Evolutionary conservation across 2,329 filamentous ascomycete genomes (phyloP).

Genomic region (Cladophialophora immunda): DNA sequence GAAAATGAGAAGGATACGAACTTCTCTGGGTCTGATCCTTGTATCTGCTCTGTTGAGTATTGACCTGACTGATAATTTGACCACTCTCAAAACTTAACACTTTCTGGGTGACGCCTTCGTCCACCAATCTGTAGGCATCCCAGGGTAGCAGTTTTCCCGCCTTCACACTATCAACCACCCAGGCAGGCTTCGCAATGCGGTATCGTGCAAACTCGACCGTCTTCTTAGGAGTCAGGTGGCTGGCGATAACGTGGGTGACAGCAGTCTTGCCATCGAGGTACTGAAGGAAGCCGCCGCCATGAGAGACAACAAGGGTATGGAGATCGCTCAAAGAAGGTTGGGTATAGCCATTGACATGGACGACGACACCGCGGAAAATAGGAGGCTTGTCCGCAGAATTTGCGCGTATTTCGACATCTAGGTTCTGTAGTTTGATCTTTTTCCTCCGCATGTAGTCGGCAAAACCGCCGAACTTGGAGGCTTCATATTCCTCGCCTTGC

Average conservation of each 20-base stretch:
- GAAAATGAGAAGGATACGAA: slow-evolving; percentile 72
- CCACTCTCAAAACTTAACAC: slow-evolving; percentile 72
- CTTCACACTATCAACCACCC: slow-evolving; percentile 88
- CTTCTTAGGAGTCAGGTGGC: slow-evolving; percentile 90
- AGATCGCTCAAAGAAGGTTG: slow-evolving; percentile 91
- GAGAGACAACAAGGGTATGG: slow-evolving; percentile 83
- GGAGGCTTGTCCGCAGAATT: slow-evolving; percentile 74
- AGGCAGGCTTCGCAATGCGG: slow-evolving; percentile 91
- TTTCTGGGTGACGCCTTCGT: slow-evolving; percentile 84
- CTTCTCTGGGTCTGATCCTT: slow-evolving; percentile 81
- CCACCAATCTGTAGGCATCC: slow-evolving; percentile 82
- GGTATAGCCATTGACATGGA: slow-evolving; percentile 94
- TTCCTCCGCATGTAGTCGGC: slow-evolving; percentile 92
- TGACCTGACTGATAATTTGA: slow-evolving; percentile 72
- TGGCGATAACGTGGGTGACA: slow-evolving; percentile 95
- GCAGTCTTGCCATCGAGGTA: slow-evolving; percentile 94
- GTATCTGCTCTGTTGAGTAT: slow-evolving; percentile 71
- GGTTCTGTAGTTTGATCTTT: slow-evolving; percentile 96
- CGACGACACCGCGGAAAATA: slow-evolving; percentile 90
- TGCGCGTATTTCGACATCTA: slow-evolving; percentile 82
- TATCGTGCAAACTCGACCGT: slow-evolving; percentile 86
- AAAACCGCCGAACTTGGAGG: slow-evolving; percentile 87
- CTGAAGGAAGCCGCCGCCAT: slow-evolving; percentile 95
- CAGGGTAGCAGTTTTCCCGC: slow-evolving; percentile 85
- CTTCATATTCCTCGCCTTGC: slow-evolving; percentile 88